Percentiles rank a stretch among this genome's conserved stretches.
These are phyloP conservation scores for Omphalotus guepiniiformis DNA, from an alignment of 768 basidiomycete species.

Conservation along the genomic window DNA sequence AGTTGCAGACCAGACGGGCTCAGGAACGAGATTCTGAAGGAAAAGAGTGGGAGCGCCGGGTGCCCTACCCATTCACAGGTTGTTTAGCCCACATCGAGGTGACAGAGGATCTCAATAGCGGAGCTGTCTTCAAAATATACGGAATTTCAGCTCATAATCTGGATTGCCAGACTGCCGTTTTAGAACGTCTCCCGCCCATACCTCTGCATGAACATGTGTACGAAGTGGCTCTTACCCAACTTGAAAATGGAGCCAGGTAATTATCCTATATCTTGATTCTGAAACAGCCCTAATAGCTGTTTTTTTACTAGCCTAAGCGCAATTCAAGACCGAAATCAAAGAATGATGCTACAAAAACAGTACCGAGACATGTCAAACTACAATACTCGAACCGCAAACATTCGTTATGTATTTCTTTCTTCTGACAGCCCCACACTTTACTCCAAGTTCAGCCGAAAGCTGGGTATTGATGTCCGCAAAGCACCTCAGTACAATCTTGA, in stretches of 20 bases:
- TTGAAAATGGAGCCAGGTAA: slow-evolving; percentile 14
- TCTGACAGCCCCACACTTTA: slow-evolving; percentile 19
- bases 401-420: slow-evolving; percentile 15
- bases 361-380: slow-evolving; percentile 5
- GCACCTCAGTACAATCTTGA: slow-evolving; percentile 12
- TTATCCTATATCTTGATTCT: not conserved
- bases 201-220: slow-evolving; percentile 30
- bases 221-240: slow-evolving; percentile 15
- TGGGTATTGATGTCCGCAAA: not conserved
- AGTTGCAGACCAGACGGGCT: too few relatives aligned
- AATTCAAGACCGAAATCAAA: slow-evolving; percentile 13
- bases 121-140: slow-evolving; percentile 16
- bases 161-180: slow-evolving; percentile 15
- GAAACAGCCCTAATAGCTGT: too few relatives aligned
- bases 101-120: slow-evolving; percentile 12
- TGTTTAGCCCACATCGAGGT: slow-evolving; percentile 33
- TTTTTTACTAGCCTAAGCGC: slow-evolving; percentile 12
- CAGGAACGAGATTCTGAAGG: too few relatives aligned
- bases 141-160: slow-evolving; percentile 26
- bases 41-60: too few relatives aligned
- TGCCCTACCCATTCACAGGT: slow-evolving; percentile 22
- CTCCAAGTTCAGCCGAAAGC: not conserved
- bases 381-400: slow-evolving; percentile 8
- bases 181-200: slow-evolving; percentile 20
- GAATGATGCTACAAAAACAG: slow-evolving; percentile 4